Evolutionary conservation across 2,329 filamentous ascomycete species (phyloP).

Genomic region (Drechslerella dactyloides): DNA sequence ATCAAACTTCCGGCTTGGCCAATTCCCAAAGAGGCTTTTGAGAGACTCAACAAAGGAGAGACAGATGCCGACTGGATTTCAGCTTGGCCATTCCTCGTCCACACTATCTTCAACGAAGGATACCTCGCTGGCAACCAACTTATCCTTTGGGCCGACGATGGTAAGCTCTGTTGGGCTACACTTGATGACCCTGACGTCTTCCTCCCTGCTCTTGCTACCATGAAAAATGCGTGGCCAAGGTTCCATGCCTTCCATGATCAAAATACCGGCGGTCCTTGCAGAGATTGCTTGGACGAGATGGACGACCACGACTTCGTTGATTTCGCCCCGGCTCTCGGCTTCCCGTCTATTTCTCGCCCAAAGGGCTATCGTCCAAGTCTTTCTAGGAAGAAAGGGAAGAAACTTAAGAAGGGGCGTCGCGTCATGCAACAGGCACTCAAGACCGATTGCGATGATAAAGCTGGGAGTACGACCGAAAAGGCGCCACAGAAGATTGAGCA

Average conservation of each 20-base stretch:
- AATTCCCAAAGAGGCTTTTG: not conserved
- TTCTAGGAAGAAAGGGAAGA: not conserved
- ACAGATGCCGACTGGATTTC: conserved; percentile 9
- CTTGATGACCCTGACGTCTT: not conserved
- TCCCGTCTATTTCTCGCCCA: conserved; percentile 13
- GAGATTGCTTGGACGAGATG: conserved; percentile 25
- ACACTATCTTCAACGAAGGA: conserved; percentile 18
- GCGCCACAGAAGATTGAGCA: no score
- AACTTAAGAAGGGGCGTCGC: no score
- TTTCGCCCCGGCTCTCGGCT: conserved; percentile 27
- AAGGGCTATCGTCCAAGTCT: conserved; percentile 14
- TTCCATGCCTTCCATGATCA: not conserved
- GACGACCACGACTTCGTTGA: conserved; percentile 16
- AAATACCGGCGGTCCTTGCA: not conserved
- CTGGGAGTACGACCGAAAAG: no score
- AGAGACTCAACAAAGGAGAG: not conserved
- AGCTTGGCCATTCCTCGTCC: conserved; percentile 4
- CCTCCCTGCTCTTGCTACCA: conserved; percentile 7
- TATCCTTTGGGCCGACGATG: conserved; percentile 24
- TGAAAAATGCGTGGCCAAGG: conserved; percentile 21
- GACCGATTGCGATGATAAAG: no score
- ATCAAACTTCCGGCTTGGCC: not conserved
- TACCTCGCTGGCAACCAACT: conserved; percentile 7
- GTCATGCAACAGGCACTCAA: no score
- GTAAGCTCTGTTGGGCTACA: conserved; percentile 30